phyloP scores from a whole-genome alignment of 2,329 filamentous ascomycete species.

The Curvularia eragrostidis region DNA sequence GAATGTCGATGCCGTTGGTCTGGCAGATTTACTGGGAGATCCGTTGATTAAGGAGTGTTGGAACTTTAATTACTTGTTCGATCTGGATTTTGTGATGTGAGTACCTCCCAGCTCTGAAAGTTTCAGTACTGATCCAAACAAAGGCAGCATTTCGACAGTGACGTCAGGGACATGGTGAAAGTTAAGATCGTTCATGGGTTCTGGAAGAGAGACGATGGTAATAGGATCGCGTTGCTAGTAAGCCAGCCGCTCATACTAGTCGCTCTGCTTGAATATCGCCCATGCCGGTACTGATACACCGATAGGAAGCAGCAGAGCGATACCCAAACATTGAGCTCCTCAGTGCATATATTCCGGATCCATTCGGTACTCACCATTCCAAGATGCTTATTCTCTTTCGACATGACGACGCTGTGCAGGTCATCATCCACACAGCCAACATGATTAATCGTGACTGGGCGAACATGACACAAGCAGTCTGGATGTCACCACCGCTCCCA shows the following conservation, averaged over 20 bases:
- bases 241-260: conserved; percentile 16
- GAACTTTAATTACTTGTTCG: conserved; percentile 73
- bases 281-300: conserved; percentile 11
- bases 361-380: conserved; percentile 84
- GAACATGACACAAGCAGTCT: conserved; percentile 85
- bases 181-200: conserved; percentile 69
- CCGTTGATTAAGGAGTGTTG: conserved; percentile 75
- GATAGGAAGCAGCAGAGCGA: conserved; percentile 65
- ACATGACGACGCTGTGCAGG: conserved; percentile 76
- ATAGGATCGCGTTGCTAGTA: conserved; percentile 65
- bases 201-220: conserved; percentile 71
- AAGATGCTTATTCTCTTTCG: conserved; percentile 87
- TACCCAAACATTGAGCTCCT: conserved; percentile 74
- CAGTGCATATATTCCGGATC: conserved; percentile 78
- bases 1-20: conserved; percentile 71
- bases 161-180: conserved; percentile 60
- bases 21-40: conserved; percentile 74
- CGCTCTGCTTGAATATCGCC: not conserved
- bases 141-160: conserved; percentile 62
- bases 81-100: conserved; percentile 67
- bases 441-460: conserved; percentile 89
- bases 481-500: conserved; percentile 76
- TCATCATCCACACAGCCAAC: conserved; percentile 88
- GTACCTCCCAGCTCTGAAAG: conserved; percentile 7
- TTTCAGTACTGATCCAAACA: conserved; percentile 8